phyloP scores from a whole-genome alignment of 208 protist species.

The Acanthamoeba royreba region DNA sequence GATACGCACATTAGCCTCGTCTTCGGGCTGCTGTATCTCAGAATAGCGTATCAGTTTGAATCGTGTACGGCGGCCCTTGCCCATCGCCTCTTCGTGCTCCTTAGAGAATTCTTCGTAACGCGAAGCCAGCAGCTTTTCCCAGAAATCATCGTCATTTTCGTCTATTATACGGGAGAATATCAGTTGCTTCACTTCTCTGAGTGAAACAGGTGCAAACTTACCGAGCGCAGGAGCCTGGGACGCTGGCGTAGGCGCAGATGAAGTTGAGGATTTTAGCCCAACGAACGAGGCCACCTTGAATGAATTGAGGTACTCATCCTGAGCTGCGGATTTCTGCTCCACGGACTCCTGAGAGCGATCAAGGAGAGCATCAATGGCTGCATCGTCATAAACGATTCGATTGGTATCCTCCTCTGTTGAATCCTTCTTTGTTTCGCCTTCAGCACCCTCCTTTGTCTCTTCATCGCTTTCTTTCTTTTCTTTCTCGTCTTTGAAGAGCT shows the following conservation, averaged over 20 bases:
- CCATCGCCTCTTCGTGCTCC: slow-evolving; percentile 18
- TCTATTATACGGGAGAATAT: not conserved
- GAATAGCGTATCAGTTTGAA: slow-evolving; percentile 32
- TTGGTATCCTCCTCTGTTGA: not conserved
- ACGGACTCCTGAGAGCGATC: slow-evolving; percentile 31
- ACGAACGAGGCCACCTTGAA: slow-evolving; percentile 49
- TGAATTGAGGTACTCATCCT: slow-evolving; percentile 51
- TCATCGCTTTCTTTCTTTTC: not conserved
- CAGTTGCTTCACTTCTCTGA: too few relatives aligned
- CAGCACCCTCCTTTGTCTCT: too few relatives aligned
- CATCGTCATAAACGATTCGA: slow-evolving; percentile 48
- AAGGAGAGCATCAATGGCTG: slow-evolving; percentile 35
- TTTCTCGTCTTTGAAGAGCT: slow-evolving; percentile 32
- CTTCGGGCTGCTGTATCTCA: not conserved
- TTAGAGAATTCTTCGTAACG: slow-evolving; percentile 9
- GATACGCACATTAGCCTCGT: too few relatives aligned
- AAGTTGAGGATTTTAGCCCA: not conserved
- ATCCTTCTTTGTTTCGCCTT: not conserved
- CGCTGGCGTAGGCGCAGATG: not conserved
- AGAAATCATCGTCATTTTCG: slow-evolving; percentile 16
- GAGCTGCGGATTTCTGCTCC: not conserved
- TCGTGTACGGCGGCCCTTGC: slow-evolving; percentile 26
- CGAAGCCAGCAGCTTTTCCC: slow-evolving; percentile 26
- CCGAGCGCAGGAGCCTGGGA: not conserved
- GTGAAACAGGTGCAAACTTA: too few relatives aligned